Base-by-base conservation (phyloP, 2,329 filamentous ascomycete species). In the Ophiostoma quercus region DNA sequence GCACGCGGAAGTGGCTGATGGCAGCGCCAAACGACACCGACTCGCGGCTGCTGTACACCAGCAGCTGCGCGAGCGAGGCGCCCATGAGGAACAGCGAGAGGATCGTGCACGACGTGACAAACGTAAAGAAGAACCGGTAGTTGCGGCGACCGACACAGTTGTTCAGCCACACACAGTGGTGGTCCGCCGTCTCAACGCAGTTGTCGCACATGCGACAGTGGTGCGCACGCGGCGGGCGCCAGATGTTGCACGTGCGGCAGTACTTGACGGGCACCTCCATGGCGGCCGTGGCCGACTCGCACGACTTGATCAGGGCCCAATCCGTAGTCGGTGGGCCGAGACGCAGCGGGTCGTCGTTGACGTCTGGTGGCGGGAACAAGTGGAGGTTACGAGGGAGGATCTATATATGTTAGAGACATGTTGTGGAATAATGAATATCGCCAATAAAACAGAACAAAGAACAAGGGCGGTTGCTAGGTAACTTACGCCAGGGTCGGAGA, bases 231-330 rank as follows among this genome's bases (percentile, higher is more conserved):
- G 94, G 94, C 47, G 95, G 95, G 1, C 95, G 91, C 95, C 95
- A 99, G 74, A 99, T 94, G 76, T 93, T 93, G 83, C 95, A 99
- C 22, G 94, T 96, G 77, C 94, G 94, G 85, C 95, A 99, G 81
- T 96, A 97, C 81, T 99, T 98, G 72, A 94, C 94, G 0, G 95
- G 95, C 1, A 99, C 94, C 78, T 99, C 95, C 92, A 99, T 97
- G 6, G 94, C 94, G 9, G 93, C 90, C 41, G 91, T 90, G 11
- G 87, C 83, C 57, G 83, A 88, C 71, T 89, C 90, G 51, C 90
- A 87, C 11, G 92, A 92, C 76, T 94, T 91, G 74, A 98, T 91
- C 82, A 96, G 87, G 8, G 92, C 91, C 95, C 95, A 99, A 78
- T 96, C 93, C 68, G 92, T 98, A 7, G 91, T 95, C 1, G 93